Base-by-base conservation (phyloP, 192 early-diverging fungal species). In the Backusella parvicylindrica region DNA sequence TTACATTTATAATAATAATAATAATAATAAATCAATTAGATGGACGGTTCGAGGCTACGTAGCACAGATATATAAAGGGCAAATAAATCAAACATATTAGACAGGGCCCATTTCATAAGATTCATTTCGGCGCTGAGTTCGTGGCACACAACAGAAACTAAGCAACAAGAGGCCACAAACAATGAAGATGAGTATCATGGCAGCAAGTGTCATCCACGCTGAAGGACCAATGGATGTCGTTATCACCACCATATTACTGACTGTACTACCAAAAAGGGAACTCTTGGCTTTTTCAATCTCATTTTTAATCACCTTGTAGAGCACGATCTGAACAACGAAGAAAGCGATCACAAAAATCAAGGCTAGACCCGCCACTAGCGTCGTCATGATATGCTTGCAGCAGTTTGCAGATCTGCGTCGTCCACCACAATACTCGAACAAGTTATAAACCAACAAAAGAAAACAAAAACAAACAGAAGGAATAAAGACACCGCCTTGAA, bases 401-500 rank as follows among this genome's bases (percentile, higher is more conserved):
- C 53, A 60, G 53, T 60, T 60, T 60, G 53, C 53, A 60, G 32
- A 23, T 37, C 35, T 33, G 38, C 33, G 21, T 23, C 56, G 8
- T 11, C 56, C 56, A n/a, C 43, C 43, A 37, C 36, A 35, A 37
- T 68, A 36, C n/a, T 68, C n/a, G 16, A 23, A 23, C 23, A 68
- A 21, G 35, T 68, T 68, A 7, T 36, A 68, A 9, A 38, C 9
- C 3, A 68, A n/a, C 21, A 68, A 26, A n/a, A 68, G n/a, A 36
- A 68, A 68, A 68, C 66, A 68, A 37, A 68, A 38, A 13, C 33
- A 33, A 13, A 23, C 66, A 2, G 66, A 68, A 3, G 36, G 35
- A 37, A 68, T 68, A 68, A 68, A 68, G 33, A 68, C 35, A 15
- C 66, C 66, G 12, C 36, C 36, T 38, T 68, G 66, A 11, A 68